These are phyloP conservation scores for Plantago rigida DNA, from an alignment of 305 asterid species.

Conservation along the genomic window DNA sequence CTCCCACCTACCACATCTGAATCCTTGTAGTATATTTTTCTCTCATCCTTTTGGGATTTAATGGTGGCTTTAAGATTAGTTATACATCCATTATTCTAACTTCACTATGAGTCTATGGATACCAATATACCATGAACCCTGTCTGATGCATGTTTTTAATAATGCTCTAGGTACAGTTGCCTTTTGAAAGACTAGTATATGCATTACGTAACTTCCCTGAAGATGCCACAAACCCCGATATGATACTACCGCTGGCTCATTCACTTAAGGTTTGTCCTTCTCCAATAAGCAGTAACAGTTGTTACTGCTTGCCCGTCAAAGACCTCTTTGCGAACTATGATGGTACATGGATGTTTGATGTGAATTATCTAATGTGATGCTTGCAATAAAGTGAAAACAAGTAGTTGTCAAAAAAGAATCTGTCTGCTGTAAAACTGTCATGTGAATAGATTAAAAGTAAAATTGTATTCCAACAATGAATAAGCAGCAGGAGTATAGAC, in stretches of 20 bases:
- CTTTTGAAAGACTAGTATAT: constrained; percentile 81
- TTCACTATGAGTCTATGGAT: neutral
- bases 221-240: constrained; percentile 90
- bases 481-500: no score
- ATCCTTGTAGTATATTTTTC: neutral
- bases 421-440: no score
- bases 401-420: no score
- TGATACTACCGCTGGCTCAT: constrained; percentile 75
- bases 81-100: no score
- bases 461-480: no score
- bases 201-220: constrained; percentile 86
- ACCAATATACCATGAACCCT: no score
- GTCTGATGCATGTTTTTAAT: neutral
- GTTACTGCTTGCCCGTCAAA: no score
- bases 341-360: constrained; percentile 5
- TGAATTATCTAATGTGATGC: neutral
- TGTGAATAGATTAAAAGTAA: no score
- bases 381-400: neutral
- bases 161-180: constrained; percentile 60
- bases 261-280: constrained; percentile 53
- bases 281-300: neutral
- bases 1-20: constrained; percentile 23
- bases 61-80: no score
- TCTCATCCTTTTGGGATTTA: no score
- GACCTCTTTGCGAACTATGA: neutral